Evolutionary conservation across 2,329 filamentous ascomycete species (phyloP).

Genomic region (Zymoseptoria crescenta): DNA sequence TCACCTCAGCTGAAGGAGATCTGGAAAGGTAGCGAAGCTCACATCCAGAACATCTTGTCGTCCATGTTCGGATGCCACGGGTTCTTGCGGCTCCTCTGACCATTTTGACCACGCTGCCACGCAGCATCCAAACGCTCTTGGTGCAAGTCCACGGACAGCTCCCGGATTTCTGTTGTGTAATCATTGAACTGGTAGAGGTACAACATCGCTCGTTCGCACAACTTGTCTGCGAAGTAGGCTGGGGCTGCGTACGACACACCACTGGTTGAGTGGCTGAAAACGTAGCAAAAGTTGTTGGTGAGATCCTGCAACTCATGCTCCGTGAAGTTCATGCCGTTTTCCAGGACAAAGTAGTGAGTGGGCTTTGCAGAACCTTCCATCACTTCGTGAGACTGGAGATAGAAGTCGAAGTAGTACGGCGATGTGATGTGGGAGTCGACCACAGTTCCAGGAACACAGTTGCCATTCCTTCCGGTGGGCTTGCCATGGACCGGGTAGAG

Average conservation of each 20-base stretch:
- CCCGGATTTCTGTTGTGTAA: no score
- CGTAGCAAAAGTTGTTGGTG: slow-evolving; percentile 27
- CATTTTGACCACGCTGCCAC: no score
- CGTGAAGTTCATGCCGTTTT: slow-evolving; percentile 10
- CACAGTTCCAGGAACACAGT: no score
- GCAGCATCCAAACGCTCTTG: no score
- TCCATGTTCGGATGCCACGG: not conserved
- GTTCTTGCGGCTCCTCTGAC: no score
- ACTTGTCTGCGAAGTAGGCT: slow-evolving; percentile 32
- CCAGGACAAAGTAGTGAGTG: slow-evolving; percentile 11
- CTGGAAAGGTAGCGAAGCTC: not conserved
- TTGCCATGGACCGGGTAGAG: no score
- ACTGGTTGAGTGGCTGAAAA: slow-evolving; percentile 25
- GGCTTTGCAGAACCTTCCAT: slow-evolving; percentile 8
- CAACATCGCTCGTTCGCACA: slow-evolving; percentile 30
- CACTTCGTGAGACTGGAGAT: slow-evolving; percentile 15
- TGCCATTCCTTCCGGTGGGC: no score
- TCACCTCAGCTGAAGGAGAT: no score
- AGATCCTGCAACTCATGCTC: slow-evolving; percentile 11
- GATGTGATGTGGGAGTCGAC: slow-evolving; percentile 12
- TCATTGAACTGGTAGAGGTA: slow-evolving; percentile 21
- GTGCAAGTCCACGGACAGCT: no score
- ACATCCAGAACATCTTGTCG: slow-evolving; percentile 1
- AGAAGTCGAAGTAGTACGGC: slow-evolving; percentile 14
- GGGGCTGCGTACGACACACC: slow-evolving; percentile 30